phyloP scores from a whole-genome alignment of 768 basidiomycete species.

The Mycena galericulata region DNA sequence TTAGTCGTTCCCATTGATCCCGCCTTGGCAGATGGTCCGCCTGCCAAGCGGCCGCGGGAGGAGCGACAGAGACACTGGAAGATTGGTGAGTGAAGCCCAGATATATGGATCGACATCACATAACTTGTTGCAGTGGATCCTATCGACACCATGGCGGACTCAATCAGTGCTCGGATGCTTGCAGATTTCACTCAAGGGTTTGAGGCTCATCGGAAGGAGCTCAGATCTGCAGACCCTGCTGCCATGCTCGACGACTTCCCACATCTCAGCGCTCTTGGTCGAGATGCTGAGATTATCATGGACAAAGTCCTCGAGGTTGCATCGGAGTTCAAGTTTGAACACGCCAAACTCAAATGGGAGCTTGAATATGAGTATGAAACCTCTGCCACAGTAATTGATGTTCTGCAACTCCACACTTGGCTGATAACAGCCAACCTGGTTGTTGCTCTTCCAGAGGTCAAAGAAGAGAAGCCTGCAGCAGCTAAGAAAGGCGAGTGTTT shows the following conservation, averaged over 20 bases:
- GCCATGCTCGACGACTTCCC: not conserved
- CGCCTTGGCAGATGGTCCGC: too few species aligned
- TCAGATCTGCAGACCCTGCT: not conserved
- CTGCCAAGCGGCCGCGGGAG: too few species aligned
- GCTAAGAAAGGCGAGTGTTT: too few species aligned
- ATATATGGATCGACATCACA: not conserved
- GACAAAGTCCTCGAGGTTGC: not conserved
- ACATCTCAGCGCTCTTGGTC: not conserved
- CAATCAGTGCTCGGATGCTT: not conserved
- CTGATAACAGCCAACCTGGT: too few species aligned
- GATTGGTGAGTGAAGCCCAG: not conserved
- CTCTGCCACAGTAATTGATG: too few species aligned
- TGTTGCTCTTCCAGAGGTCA: too few species aligned
- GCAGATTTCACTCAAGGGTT: not conserved
- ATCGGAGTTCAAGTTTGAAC: too few species aligned
- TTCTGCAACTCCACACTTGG: too few species aligned
- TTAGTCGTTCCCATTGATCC: too few species aligned
- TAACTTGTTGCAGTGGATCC: not conserved
- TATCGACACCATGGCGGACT: not conserved
- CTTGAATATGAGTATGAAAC: too few species aligned
- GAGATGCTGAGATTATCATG: not conserved
- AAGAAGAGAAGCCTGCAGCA: too few species aligned
- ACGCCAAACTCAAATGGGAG: too few species aligned
- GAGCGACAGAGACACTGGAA: not conserved
- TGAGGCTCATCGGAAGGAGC: not conserved